These are phyloP conservation scores for Coemansia sp. DNA, from an alignment of 192 early-diverging fungal genomes.

Conservation along the genomic window DNA sequence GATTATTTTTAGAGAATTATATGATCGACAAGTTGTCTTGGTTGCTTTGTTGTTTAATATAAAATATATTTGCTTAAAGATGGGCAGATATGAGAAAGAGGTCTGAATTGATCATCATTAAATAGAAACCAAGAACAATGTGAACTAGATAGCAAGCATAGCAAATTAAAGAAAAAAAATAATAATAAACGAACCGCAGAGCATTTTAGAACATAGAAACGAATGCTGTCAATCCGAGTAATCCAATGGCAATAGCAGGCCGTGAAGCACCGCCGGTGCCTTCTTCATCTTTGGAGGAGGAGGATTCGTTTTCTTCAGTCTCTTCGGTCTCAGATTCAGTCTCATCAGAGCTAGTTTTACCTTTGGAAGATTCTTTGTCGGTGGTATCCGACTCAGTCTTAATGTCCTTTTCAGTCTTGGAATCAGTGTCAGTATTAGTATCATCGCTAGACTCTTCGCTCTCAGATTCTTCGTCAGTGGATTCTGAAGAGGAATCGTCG, in stretches of 20 bases:
- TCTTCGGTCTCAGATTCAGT: conserved; percentile 2
- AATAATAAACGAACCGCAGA: neutral
- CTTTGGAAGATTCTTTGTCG: neutral
- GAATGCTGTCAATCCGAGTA: conserved; percentile 27
- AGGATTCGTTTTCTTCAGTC: conserved; percentile 6
- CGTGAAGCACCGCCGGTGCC: conserved; percentile 27
- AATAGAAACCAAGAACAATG: too few relatives aligned
- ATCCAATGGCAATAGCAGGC: conserved; percentile 15
- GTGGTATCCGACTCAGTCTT: neutral
- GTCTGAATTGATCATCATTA: too few relatives aligned
- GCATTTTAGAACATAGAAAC: conserved; percentile 39
- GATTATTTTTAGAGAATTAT: too few relatives aligned
- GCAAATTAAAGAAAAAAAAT: neutral
- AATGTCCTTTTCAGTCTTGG: conserved; percentile 8
- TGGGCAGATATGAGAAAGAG: too few relatives aligned
- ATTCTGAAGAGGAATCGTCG: too few relatives aligned
- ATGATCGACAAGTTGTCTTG: too few relatives aligned
- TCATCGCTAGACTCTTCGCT: too few relatives aligned
- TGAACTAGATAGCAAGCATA: too few relatives aligned
- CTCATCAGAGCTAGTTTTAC: neutral
- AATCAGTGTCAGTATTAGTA: neutral
- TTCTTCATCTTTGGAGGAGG: conserved; percentile 10
- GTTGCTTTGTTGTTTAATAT: too few relatives aligned
- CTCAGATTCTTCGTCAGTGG: too few relatives aligned
- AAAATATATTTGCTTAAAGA: too few relatives aligned